Base-by-base conservation (phyloP, 352 stramenopile genomes). In the Phytophthora pini region DNA sequence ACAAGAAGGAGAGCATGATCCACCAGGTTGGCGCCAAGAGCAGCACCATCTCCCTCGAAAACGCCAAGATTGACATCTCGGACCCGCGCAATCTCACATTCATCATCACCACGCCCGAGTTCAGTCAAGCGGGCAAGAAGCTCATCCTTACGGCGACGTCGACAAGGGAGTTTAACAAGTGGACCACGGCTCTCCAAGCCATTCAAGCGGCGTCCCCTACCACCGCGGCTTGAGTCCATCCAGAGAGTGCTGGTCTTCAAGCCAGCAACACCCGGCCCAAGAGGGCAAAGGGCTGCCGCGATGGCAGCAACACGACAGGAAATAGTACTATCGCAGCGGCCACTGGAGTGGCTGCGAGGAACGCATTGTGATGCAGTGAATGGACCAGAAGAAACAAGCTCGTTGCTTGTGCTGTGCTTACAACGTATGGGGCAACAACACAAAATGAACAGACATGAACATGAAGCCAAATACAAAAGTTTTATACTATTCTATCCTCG, bases 161-260 rank as follows among this genome's bases (percentile, higher is more conserved):
- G 10, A 74, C 77, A 38, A 82, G 87, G 36, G 87, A 95, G 62
- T 95, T 89, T 68, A 95, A 95, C 69, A 95, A 95, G 58, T 95
- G 87, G 87, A 74, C 87, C 45, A 78, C 77, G 12, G 84, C 84
- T 36, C 74, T 94, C 34, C 86, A 84, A 51, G 72, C 66, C 11
- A 60, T 91, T 52, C 64, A 82, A 40, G 34, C 50, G 41, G 31
- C 48, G 47, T 74, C 61, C n/a, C 60, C 76, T 10, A 76, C 78
- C 22, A 73, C 70, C 17, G 80, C 75, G 13, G 70, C 77, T 55
- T 88, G 75, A 84, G 56, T 43, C 24, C 46, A 56, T n/a, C 36
- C 46, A 62, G 27, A 31, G 38, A 22, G 22, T 59, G 24, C 27
- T 68, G 15, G 31, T 45, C 29, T 27, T 56, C 2, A 50, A 26